These are phyloP conservation scores for Tetradesmus obliquus DNA, from an alignment of 139 green algal genomes.

Conservation along the genomic window DNA sequence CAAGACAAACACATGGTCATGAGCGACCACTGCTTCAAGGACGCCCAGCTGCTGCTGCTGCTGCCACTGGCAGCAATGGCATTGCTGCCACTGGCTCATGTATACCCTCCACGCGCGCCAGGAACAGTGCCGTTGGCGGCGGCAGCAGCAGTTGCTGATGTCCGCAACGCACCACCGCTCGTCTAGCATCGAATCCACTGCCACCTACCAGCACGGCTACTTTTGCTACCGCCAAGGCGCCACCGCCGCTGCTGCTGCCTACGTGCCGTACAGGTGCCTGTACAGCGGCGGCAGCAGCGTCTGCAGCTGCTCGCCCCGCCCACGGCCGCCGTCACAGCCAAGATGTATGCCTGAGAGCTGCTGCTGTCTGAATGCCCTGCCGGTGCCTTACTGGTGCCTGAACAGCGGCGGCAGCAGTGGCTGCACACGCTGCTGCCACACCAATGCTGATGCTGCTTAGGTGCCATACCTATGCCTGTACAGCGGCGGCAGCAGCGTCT, in stretches of 20 bases:
- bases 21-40: neutral
- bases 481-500: neutral
- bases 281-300: conserved; percentile 37
- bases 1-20: no score
- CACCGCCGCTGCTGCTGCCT: conserved; percentile 13
- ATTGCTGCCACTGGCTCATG: neutral
- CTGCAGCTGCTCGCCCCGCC: neutral
- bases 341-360: neutral
- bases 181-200: neutral
- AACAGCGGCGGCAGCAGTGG: neutral
- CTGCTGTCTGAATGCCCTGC: neutral
- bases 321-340: neutral
- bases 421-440: neutral
- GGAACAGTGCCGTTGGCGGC: no score
- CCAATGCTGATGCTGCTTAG: conserved; percentile 16
- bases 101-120: no score
- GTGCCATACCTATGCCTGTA: conserved; percentile 9
- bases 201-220: neutral
- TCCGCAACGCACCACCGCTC: no score
- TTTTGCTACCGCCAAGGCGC: neutral
- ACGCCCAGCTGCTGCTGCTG: neutral
- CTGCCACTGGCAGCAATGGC: neutral
- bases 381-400: neutral
- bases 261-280: conserved; percentile 39
- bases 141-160: no score